Base-by-base conservation (phyloP, 2,329 filamentous ascomycete genomes). In the Exophiala xenobiotica region DNA sequence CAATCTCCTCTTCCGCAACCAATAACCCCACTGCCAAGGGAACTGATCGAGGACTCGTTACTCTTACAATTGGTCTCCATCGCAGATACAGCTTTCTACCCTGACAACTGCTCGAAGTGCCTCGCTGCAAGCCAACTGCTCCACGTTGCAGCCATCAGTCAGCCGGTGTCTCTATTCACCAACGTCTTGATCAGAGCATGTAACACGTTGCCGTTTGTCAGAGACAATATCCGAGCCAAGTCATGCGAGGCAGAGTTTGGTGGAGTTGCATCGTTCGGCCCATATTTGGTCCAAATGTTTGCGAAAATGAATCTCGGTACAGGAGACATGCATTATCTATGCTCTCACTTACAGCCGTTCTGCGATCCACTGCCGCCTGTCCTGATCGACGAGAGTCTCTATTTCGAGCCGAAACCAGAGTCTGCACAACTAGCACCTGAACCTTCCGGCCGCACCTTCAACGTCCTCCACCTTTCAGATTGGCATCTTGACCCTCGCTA, bases 391-490 rank as follows among this genome's bases (percentile, higher is more conserved):
- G 61, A 63, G 31, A 53, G 46, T 42, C 46, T 57, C 3, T 63
- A 58, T 42, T 61, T 63, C 29, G 51, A 53, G 22, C 56, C 58
- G 6, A 63, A 63, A 33, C 60, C 61, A 14, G 45, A 57, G 8
- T 46, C 50, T 19, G 56, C 61, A 9, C 46, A 57, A 9, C 26
- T 54, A 9, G 54, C 57, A n/a, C 60, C 60, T 4, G 38, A 49
- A 12, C 55, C 61, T 6, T 62, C 61, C 2, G 61, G 57, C 11
- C 37, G 58, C 11, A 62, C 55, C 7, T 56, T 63, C 52, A 57
- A 65, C 27, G 63, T 65, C 6, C 58, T 66, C 14, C 64, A 66
- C 48, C 53, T 66, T 35, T 64, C 63, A 2, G 64, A 66, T 50
- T 65, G 56, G 59, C 64, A 66, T 56, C 43, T 66, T 8, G 64